These are phyloP conservation scores for Hemileccinum rubropunctum DNA, from an alignment of 768 basidiomycete genomes.

Conservation along the genomic window DNA sequence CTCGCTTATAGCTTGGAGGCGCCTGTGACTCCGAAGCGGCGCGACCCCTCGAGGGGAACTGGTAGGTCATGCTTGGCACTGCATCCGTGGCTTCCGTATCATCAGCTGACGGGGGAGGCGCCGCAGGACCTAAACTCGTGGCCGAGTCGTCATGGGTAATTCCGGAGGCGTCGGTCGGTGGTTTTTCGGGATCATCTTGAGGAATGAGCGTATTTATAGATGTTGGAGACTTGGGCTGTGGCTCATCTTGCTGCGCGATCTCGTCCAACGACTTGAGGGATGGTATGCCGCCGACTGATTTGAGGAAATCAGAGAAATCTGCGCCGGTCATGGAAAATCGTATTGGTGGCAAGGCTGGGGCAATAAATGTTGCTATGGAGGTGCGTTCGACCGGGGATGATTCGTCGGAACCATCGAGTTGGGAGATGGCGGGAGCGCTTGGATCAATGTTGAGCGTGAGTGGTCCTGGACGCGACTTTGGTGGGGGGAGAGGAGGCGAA, in stretches of 20 bases:
- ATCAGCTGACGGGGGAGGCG: not conserved
- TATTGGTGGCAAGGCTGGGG: constrained; percentile 86
- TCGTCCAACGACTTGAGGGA: constrained; percentile 47
- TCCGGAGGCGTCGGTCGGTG: not conserved
- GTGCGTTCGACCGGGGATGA: constrained; percentile 64
- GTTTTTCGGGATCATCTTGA: constrained; percentile 1
- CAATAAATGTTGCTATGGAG: constrained; percentile 75
- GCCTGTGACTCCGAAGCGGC: constrained; percentile 35
- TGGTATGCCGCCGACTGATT: constrained; percentile 50
- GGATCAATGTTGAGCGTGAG: constrained; percentile 25
- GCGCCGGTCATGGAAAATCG: constrained; percentile 83
- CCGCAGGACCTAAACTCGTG: not conserved
- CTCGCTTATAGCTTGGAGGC: constrained; percentile 14
- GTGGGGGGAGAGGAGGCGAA: constrained; percentile 43
- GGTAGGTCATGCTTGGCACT: constrained; percentile 11
- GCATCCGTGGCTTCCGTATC: constrained; percentile 12
- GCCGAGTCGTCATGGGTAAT: constrained; percentile 1
- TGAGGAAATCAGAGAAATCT: constrained; percentile 78
- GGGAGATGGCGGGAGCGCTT: constrained; percentile 19
- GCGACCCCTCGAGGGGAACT: constrained; percentile 18
- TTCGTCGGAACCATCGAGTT: constrained; percentile 48
- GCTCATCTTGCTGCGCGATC: constrained; percentile 42
- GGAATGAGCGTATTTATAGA: constrained; percentile 19
- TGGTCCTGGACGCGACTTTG: constrained; percentile 37
- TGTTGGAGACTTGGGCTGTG: constrained; percentile 23